Percentiles rank a stretch among this genome's conserved stretches.
phyloP scores from a whole-genome alignment of 352 stramenopile species.

The Thalassiosira mediterranea region DNA sequence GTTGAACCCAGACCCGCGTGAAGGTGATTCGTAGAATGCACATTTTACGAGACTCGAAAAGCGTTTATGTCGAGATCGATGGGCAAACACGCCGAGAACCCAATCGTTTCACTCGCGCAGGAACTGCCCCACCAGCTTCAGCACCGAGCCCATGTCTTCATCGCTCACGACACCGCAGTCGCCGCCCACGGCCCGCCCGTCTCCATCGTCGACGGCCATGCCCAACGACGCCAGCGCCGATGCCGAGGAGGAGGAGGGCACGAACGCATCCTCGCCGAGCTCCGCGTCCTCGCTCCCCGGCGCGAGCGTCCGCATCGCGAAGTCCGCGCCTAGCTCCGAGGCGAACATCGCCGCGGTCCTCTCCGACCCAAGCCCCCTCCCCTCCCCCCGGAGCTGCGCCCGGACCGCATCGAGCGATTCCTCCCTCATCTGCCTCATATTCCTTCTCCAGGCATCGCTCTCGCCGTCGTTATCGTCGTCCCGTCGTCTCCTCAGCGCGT shows the following conservation, averaged over 20 bases:
- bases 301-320: conserved; percentile 14
- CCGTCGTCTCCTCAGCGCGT: conserved; percentile 8
- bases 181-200: background rate
- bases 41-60: too few species aligned
- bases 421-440: conserved; percentile 2
- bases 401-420: conserved; percentile 17
- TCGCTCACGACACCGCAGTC: background rate
- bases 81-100: too few species aligned
- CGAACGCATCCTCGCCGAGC: conserved; percentile 12
- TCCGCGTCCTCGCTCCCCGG: conserved; percentile 9
- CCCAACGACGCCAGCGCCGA: too few species aligned
- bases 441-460: conserved; percentile 12
- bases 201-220: background rate
- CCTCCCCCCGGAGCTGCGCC: conserved; percentile 25
- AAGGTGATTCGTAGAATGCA: too few species aligned
- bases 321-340: conserved; percentile 49
- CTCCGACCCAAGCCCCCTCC: conserved; percentile 35
- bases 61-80: too few species aligned
- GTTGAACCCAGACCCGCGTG: too few species aligned
- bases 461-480: background rate
- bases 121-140: conserved; percentile 5
- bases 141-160: conserved; percentile 1
- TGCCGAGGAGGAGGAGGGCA: background rate
- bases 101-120: too few species aligned
- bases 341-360: conserved; percentile 46